A percentile compares a stretch with the other conserved stretches of the same genome.
phyloP scores from a whole-genome alignment of 768 basidiomycete species.

The Tylopilus felleus region DNA sequence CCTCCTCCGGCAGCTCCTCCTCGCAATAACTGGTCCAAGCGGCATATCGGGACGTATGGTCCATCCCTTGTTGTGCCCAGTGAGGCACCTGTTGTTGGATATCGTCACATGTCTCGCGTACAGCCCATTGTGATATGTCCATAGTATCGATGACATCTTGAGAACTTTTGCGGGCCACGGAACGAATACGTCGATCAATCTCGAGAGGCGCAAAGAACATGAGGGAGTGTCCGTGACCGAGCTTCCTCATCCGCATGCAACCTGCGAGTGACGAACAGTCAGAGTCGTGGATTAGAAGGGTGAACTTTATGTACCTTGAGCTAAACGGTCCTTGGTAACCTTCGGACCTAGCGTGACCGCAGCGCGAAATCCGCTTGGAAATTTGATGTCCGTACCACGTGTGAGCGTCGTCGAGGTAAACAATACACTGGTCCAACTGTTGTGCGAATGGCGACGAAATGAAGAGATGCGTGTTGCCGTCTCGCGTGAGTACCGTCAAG shows the following conservation, averaged over 20 bases:
- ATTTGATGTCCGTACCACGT: constrained; percentile 38
- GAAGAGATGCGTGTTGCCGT: constrained; percentile 28
- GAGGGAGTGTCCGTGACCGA: constrained; percentile 43
- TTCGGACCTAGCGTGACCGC: constrained; percentile 39
- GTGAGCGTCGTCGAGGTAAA: constrained; percentile 41
- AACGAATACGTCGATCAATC: constrained; percentile 36
- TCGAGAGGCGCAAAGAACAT: constrained; percentile 44
- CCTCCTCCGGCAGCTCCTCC: not conserved
- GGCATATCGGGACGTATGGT: constrained; percentile 16
- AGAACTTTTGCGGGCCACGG: constrained; percentile 8
- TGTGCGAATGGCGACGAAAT: constrained; percentile 31
- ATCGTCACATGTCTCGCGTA: constrained; percentile 41
- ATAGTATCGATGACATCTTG: constrained; percentile 10
- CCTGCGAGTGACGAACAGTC: constrained; percentile 11
- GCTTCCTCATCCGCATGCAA: constrained; percentile 52
- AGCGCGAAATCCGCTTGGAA: constrained; percentile 33
- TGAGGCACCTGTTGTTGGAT: constrained; percentile 39
- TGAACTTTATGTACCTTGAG: constrained; percentile 27
- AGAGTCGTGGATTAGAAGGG: not conserved
- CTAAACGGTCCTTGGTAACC: constrained; percentile 36
- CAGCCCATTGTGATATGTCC: constrained; percentile 47
- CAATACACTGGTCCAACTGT: constrained; percentile 34
- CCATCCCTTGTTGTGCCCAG: constrained; percentile 40
- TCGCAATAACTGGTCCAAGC: constrained; percentile 16
- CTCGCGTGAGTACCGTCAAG: not conserved